Evolutionary conservation across 345 rosid species (phyloP), one percentile per base, ranked within the genome.

Genomic region (Brassica rapa): DNA sequence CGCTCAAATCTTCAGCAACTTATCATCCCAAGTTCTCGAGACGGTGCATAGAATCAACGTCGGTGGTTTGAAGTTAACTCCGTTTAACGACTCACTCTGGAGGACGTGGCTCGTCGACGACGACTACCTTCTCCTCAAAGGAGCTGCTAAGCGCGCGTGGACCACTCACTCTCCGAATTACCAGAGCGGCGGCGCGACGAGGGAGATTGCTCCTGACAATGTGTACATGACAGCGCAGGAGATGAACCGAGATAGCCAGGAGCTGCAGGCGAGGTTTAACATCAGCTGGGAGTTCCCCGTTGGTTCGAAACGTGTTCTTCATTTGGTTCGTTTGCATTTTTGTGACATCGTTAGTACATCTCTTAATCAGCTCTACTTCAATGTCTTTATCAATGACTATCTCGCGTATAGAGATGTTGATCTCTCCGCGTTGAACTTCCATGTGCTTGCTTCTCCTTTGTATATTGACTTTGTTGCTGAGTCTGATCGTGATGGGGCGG

Each of bases 101-200:
- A 90, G 99, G 86, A 86, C 90, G 64, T 95, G 99, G 99, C 74
- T 86, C 33, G 93, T 96, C 65, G 99, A 95, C 68, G 97, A 91
- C 10, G 86, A 85, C 9, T 92, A 77, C 74, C 90, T 25, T 85
- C 88, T 85, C 33, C 71, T 87, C 4, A 86, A 86, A 80, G 79
- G 87, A 11, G 96, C 98, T 74, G 98, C 77, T 84, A 89, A 88
- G 67, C 90, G 80, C 24, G 91, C 77, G 0, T 78, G 10, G 72
- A 76, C 92, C 27, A 80, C 88, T 62, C 74, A 82, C 62, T 16
- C 80, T 46, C 99, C 97, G 0, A 90, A 88, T 81, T 95, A 91
- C 81, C 91, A 89, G 46, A 82, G 57, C 1, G 97, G 97, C 0
- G 96, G 98, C 1, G 89, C 93, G 0, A 88, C 81, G 30, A 76